phyloP scores from a whole-genome alignment of 768 basidiomycete genomes.

The Trametes villosa region DNA sequence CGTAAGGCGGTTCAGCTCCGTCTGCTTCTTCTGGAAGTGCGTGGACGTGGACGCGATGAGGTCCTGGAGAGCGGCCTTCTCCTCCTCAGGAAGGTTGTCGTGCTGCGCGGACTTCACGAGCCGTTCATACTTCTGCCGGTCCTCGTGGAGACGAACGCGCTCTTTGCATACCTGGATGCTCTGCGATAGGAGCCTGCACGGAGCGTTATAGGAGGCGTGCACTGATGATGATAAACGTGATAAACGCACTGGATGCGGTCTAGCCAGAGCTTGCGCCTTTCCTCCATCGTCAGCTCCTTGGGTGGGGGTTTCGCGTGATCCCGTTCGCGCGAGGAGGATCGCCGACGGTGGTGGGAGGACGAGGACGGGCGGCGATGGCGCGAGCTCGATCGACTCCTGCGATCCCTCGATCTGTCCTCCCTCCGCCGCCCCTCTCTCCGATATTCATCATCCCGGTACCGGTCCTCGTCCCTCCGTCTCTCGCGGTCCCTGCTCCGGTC shows the following conservation, averaged over 20 bases:
- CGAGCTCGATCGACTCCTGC: conserved; percentile 13
- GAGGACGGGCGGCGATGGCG: neutral
- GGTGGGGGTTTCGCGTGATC: conserved; percentile 2
- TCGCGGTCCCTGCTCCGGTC: conserved; percentile 5
- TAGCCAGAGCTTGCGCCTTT: conserved; percentile 44
- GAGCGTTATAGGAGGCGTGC: neutral
- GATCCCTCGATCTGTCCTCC: neutral
- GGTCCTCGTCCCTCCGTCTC: conserved; percentile 13
- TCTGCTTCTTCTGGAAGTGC: conserved; percentile 36
- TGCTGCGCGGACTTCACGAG: conserved; percentile 33
- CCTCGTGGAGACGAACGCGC: conserved; percentile 37
- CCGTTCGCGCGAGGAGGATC: neutral
- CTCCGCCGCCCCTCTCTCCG: conserved; percentile 1
- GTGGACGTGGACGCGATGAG: conserved; percentile 32
- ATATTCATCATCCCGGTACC: neutral
- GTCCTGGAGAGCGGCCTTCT: conserved; percentile 29
- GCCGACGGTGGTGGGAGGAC: neutral
- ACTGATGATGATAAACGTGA: neutral
- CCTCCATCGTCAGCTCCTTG: conserved; percentile 38
- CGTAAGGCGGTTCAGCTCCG: conserved; percentile 36
- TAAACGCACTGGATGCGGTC: conserved; percentile 45
- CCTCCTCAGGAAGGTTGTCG: conserved; percentile 31
- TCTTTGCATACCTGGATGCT: conserved; percentile 41
- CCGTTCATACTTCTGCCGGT: conserved; percentile 34
- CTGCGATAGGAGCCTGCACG: conserved; percentile 40